Base-by-base conservation (phyloP, 2,329 filamentous ascomycete species). In the Ophiostoma sp. region DNA sequence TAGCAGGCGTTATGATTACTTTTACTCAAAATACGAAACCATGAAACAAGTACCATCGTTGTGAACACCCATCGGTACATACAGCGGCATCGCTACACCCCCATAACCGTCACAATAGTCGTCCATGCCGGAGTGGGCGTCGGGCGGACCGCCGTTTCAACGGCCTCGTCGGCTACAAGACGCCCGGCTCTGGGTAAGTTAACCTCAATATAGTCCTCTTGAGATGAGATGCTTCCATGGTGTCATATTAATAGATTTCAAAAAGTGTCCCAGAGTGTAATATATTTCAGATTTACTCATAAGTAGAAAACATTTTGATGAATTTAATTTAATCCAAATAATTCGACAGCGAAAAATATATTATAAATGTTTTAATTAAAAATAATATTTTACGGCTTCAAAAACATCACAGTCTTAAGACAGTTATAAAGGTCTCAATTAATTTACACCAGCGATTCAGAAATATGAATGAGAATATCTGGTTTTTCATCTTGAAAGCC, bases 1-100 rank as follows among this genome's bases (percentile, higher is more conserved):
- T 57, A 23, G 52, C 52, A 57, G 52, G 52, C 52, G 52, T 57
- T 57, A 57, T 27, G 52, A 57, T 57, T 57, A n/a, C 52, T 57
- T 57, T 57, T 57, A 57, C 52, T 54, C 20, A 27, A 7, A 27
- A 57, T 57, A 57, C 11, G 23, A 57, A 27, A 57, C 5, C n/a
- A 31, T 57, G 17, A 48, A 48, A 48, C 20, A 6, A n/a, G 5
- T 6, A n/a, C 44, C 11, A 17, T n/a, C 17, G 5, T n/a, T n/a
- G 17, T 8, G 44, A 48, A n/a, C 17, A 48, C 17, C 44, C 20
- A 8, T 48, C 4, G 7, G 17, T n/a, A n/a, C 20, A 44, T 44
- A 13, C 15, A 44, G 41, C 41, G 44, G 10, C 17, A n/a, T 7
- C 7, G 20, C 8, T n/a, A 48, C 20, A 20, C 4, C 17, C 44